Evolutionary conservation across 768 basidiomycete genomes (phyloP), one percentile per base, ranked within the genome.

Genomic region (Calocybe indica): DNA sequence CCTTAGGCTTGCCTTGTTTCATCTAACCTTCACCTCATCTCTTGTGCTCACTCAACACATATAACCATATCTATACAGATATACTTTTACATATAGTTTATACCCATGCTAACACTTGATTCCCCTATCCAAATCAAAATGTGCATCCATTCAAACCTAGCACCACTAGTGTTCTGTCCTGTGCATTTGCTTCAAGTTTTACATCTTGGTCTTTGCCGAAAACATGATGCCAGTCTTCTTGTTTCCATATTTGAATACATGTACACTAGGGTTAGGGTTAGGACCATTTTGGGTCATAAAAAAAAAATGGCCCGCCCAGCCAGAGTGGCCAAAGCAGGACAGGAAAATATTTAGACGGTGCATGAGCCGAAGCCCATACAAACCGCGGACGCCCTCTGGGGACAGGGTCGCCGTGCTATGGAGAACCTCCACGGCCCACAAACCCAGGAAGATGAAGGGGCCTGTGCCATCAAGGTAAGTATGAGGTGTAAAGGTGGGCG

Each of bases 311-410:
- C 74, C 74, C 64, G 62, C 72, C 67, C 70, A 75, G 75, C 75
- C 75, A 76, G 76, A 78, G 76, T 76, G 80, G 78, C 78, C 74
- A 58, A 71, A 74, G 74, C 69, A 69, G 78, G 77, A 83, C 81
- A 67, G 82, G 81, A 74, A 85, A 85, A 85, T 84, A 84, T 84
- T 83, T 56, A 72, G 81, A 83, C 79, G 75, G 75, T 85, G 81
- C 83, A 82, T 82, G 78, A 73, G 72, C 82, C 80, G 71, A 76
- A 78, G 78, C 77, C 64, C 78, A 83, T 74, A 82, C 79, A 81
- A 81, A 62, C 74, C 72, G 59, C 57, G 58, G 49, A 56, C 67
- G 66, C 74, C 73, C 74, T 76, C 72, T 59, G 28, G 65, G 80
- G 79, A 80, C 78, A 82, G 57, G 76, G 80, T 81, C 79, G 79